phyloP scores from a whole-genome alignment of 164 flowering plant species.

The grape (Vitis vinifera) region DNA sequence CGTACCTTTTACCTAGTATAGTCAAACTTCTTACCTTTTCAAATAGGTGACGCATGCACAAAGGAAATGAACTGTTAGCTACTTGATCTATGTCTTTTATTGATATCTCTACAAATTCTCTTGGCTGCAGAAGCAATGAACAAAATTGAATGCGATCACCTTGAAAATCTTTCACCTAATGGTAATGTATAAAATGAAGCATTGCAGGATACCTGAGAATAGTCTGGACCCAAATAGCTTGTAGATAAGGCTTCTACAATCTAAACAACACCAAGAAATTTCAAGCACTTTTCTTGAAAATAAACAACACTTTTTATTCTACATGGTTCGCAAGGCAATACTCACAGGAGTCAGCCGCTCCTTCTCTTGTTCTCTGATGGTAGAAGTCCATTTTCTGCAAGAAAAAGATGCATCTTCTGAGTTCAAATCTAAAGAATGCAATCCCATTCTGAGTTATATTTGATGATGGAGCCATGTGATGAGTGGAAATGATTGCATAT shows the following conservation, averaged over 20 bases:
- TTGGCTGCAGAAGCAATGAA: conserved; percentile 47
- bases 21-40: conserved; percentile 55
- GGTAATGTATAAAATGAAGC: not conserved
- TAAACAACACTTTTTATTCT: not conserved
- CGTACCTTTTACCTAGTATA: conserved; percentile 6
- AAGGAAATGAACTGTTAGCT: conserved; percentile 84
- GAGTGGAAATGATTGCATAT: too few species aligned
- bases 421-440: not conserved
- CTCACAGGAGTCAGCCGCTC: conserved; percentile 89
- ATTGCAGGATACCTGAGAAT: conserved; percentile 64
- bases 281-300: conserved; percentile 10
- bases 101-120: conserved; percentile 69
- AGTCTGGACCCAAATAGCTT: conserved; percentile 94
- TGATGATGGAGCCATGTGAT: too few species aligned
- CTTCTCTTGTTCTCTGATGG: conserved; percentile 74
- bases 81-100: conserved; percentile 76
- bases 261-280: conserved; percentile 30
- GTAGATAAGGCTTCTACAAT: conserved; percentile 83
- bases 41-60: conserved; percentile 93
- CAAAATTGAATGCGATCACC: conserved; percentile 1
- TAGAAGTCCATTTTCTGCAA: conserved; percentile 89
- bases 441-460: too few species aligned
- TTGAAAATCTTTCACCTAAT: not conserved
- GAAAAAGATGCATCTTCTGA: conserved; percentile 10
- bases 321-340: conserved; percentile 15